These are phyloP conservation scores for Sphagnum magellanicum DNA, from an alignment of 228 moss, liverwort and hornwort species.

Conservation along the genomic window DNA sequence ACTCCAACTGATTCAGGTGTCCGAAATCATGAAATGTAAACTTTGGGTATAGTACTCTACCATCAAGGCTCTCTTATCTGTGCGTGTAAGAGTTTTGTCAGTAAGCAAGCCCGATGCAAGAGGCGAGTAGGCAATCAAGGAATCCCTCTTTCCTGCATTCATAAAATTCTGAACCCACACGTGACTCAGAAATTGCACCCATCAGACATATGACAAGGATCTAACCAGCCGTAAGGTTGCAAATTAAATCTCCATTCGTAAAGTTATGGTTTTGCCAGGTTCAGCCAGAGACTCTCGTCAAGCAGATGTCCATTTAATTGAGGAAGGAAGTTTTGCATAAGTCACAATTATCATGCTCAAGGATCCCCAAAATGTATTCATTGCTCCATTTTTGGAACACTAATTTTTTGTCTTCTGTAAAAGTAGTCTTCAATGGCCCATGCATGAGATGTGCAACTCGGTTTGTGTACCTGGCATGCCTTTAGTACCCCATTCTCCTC, in stretches of 20 bases:
- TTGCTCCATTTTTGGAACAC: neutral
- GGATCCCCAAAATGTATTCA: neutral
- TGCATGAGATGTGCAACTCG: neutral
- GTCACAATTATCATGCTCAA: too few species aligned
- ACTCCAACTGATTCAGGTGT: too few species aligned
- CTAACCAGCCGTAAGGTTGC: too few species aligned
- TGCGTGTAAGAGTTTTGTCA: constrained; percentile 55
- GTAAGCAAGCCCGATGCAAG: constrained; percentile 77
- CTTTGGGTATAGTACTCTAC: constrained; percentile 13
- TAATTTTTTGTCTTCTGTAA: neutral
- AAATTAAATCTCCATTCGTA: too few species aligned
- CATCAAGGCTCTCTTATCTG: constrained; percentile 53
- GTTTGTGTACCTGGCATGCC: constrained; percentile 43
- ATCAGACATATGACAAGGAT: too few species aligned
- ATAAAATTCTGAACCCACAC: too few species aligned
- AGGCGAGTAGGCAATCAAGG: constrained; percentile 86
- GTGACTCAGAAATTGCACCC: too few species aligned
- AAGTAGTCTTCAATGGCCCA: neutral
- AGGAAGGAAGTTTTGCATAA: too few species aligned
- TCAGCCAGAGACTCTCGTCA: too few species aligned
- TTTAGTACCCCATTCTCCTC: constrained; percentile 54
- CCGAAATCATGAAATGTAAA: neutral
- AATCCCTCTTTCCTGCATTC: constrained; percentile 66
- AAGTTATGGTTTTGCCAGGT: too few species aligned
- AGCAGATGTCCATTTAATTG: too few species aligned